A percentile compares a stretch with the other conserved stretches of the same genome.
Conservation (phyloP, 306 rosid species). For the Lotus japonicus region DNA sequence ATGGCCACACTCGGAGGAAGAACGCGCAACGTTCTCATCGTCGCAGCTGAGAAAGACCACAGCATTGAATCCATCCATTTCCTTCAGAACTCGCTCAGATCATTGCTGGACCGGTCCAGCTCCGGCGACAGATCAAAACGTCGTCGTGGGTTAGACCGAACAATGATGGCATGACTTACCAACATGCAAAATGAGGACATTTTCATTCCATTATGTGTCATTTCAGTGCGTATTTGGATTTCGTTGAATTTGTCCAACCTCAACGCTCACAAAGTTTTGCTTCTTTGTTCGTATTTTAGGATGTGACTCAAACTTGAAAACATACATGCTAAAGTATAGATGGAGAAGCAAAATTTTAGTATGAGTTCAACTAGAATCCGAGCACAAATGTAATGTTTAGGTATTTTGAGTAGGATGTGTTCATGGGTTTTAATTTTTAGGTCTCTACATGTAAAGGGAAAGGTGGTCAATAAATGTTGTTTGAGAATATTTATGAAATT, state of each 20-base stretch:
- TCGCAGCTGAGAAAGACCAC: conserved; percentile 79
- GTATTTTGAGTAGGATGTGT: background rate
- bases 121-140: conserved; percentile 69
- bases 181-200: background rate
- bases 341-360: too few species aligned
- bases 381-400: too few species aligned
- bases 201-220: too few species aligned
- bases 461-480: too few species aligned
- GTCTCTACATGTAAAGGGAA: background rate
- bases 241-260: too few species aligned
- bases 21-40: conserved; percentile 64
- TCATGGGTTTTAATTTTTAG: background rate
- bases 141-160: conserved; percentile 60
- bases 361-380: too few species aligned
- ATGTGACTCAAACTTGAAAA: too few species aligned
- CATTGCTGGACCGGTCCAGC: conserved; percentile 63
- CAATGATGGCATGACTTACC: conserved; percentile 15
- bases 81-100: conserved; percentile 81
- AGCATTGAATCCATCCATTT: conserved; percentile 82
- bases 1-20: conserved; percentile 91
- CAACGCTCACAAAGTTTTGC: too few species aligned
- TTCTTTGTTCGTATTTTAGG: too few species aligned
- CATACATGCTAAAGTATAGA: too few species aligned
- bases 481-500: too few species aligned
- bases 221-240: background rate